These are phyloP conservation scores for Serendipita sp. DNA, from an alignment of 768 basidiomycete species.

Conservation along the genomic window DNA sequence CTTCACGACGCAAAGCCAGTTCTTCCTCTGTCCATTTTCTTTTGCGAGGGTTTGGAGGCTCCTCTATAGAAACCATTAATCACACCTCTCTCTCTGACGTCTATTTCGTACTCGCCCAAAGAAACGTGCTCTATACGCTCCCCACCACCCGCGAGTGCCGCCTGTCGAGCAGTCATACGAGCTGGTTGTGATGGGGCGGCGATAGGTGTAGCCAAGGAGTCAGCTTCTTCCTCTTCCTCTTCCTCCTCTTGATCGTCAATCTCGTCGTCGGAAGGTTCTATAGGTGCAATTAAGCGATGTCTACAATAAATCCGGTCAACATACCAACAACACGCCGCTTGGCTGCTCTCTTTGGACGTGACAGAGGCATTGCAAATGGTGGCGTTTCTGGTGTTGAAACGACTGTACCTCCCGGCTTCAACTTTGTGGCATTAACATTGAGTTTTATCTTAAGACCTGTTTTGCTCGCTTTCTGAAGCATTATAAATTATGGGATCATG, in stretches of 20 bases:
- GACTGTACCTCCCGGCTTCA: neutral
- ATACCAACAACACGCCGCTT: neutral
- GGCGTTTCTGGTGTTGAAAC: neutral
- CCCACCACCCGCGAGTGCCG: neutral
- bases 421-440: neutral
- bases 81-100: too few species aligned
- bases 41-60: neutral
- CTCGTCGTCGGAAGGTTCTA: neutral
- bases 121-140: neutral
- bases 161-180: neutral
- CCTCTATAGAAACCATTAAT: neutral
- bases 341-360: neutral
- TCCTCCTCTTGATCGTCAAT: neutral
- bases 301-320: neutral
- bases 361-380: neutral
- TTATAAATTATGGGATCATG: neutral
- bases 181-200: neutral
- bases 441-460: slow-evolving; percentile 3
- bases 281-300: neutral
- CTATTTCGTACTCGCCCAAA: neutral
- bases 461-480: neutral
- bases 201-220: neutral
- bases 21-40: slow-evolving; percentile 4
- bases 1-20: slow-evolving; percentile 1
- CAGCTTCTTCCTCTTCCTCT: neutral